phyloP scores from a whole-genome alignment of 2,329 filamentous ascomycete genomes.

The Colletotrichum eremochloae region DNA sequence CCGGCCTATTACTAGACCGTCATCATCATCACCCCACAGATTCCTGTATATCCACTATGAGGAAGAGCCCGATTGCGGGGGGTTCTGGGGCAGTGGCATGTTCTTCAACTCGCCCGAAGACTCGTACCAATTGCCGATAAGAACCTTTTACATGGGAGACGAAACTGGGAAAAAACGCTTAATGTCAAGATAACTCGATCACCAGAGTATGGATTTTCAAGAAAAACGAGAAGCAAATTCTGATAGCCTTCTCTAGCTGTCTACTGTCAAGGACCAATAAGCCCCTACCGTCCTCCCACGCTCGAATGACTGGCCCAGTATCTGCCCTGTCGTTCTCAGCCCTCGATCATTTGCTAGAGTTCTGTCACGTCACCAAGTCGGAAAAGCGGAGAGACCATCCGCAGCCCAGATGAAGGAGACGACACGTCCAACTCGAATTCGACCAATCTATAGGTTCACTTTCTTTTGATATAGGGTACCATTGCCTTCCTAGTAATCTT shows the following conservation, averaged over 20 bases:
- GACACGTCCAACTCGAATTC: neutral
- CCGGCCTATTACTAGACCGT: constrained; percentile 1
- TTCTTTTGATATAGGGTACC: neutral
- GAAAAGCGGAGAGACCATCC: constrained; percentile 11
- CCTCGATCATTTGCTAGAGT: neutral
- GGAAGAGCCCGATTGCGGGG: constrained; percentile 8
- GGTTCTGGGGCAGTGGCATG: neutral
- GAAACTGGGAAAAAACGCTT: too few species aligned
- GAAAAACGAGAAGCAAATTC: neutral
- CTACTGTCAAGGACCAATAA: neutral
- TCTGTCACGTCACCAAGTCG: neutral
- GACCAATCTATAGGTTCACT: constrained; percentile 17
- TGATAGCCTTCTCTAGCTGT: neutral
- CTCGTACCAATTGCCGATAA: too few species aligned
- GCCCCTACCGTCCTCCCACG: neutral
- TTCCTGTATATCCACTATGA: neutral
- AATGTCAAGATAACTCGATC: neutral
- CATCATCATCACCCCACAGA: constrained; percentile 32
- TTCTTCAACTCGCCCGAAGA: neutral
- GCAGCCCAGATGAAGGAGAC: constrained; percentile 8
- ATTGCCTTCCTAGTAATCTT: neutral
- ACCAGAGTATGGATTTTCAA: too few species aligned
- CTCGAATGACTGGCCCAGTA: neutral
- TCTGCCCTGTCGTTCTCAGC: neutral
- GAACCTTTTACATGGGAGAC: too few species aligned